These are phyloP conservation scores for Jatropha podagrica DNA, from an alignment of 441 rosid genomes.

Conservation along the genomic window DNA sequence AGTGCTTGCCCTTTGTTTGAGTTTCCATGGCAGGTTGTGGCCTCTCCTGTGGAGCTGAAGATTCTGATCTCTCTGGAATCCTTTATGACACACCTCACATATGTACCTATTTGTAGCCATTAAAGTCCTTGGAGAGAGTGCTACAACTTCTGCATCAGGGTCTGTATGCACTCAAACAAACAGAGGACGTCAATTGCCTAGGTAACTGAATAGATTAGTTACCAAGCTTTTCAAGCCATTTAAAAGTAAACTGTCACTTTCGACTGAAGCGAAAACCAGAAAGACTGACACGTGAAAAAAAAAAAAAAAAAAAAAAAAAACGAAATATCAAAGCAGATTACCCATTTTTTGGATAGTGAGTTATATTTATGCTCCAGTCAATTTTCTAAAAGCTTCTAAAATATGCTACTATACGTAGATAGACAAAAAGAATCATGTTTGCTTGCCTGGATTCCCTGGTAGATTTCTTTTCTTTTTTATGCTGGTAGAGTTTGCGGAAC, in stretches of 20 bases:
- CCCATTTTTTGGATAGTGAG: not conserved
- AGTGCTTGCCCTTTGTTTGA: constrained; percentile 53
- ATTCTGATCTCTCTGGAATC: constrained; percentile 65
- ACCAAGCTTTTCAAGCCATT: not conserved
- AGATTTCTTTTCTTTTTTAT: constrained; percentile 55
- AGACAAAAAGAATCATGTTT: not conserved
- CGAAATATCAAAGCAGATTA: too few relatives aligned
- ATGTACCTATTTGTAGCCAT: constrained; percentile 66
- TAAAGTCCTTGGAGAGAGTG: constrained; percentile 55
- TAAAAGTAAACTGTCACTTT: not conserved
- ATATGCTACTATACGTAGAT: not conserved
- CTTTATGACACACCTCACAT: constrained; percentile 64
- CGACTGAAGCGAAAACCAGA: not conserved
- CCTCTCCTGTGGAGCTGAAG: constrained; percentile 73
- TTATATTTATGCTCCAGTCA: not conserved
- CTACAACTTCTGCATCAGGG: constrained; percentile 63
- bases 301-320: too few relatives aligned
- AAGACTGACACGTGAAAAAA: not conserved
- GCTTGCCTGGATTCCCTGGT: constrained; percentile 66
- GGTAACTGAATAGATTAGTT: not conserved
- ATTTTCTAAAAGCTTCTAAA: not conserved
- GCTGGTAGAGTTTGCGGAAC: constrained; percentile 25
- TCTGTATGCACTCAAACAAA: constrained; percentile 32
- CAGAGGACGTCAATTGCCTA: not conserved
- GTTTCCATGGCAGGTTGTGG: constrained; percentile 74